Conservation (phyloP, 2,329 filamentous ascomycete genomes). For the Cladophialophora exuberans region DNA sequence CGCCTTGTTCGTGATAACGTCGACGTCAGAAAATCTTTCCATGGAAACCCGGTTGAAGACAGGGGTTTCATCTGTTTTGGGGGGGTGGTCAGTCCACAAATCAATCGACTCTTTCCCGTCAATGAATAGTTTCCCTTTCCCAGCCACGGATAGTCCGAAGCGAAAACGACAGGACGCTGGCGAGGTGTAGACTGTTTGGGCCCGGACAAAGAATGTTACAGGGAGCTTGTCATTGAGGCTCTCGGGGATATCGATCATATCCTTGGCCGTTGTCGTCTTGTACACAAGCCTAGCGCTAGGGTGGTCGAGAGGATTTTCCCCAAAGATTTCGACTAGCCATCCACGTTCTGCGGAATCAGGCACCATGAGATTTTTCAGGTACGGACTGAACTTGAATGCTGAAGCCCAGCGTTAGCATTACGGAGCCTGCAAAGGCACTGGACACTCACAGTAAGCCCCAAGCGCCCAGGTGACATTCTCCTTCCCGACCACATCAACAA, state of each 20-base stretch:
- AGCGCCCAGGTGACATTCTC: not conserved
- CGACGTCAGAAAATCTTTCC: not conserved
- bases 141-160: not conserved
- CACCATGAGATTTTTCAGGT: too few species aligned
- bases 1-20: not conserved
- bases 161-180: not conserved
- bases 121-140: not conserved
- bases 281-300: not conserved
- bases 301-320: not conserved
- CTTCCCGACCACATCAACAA: conserved; percentile 34
- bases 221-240: not conserved
- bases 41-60: not conserved
- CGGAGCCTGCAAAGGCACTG: not conserved
- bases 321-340: not conserved
- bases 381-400: not conserved
- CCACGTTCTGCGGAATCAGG: conserved; percentile 13
- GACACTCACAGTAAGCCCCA: not conserved
- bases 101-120: not conserved
- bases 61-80: not conserved
- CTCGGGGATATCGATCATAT: not conserved
- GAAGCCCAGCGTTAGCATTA: not conserved
- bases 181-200: not conserved
- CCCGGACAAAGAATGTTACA: not conserved
- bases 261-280: too few species aligned
- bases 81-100: not conserved